Evolutionary conservation across 495 filamentous ascomycete species (phyloP).

Genomic region (Aspergillus homomorphus): DNA sequence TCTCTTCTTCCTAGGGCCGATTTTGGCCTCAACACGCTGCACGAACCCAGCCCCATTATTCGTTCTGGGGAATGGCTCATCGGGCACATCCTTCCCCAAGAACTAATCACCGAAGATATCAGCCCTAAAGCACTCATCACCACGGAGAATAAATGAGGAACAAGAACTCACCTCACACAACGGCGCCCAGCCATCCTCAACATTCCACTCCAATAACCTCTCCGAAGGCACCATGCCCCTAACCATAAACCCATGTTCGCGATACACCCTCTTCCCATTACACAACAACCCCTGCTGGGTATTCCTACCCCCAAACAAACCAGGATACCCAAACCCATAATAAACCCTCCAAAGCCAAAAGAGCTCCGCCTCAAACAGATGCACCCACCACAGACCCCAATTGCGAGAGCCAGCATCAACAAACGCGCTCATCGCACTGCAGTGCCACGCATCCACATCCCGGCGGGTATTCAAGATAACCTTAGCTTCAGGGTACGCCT

Average conservation of each 20-base stretch:
- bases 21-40: neutral
- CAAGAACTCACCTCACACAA: slow-evolving; percentile 43
- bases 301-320: neutral
- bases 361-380: slow-evolving; percentile 18
- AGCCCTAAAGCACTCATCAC: neutral
- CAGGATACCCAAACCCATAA: slow-evolving; percentile 2
- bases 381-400: slow-evolving; percentile 9
- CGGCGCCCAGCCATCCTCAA: slow-evolving; percentile 55
- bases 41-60: slow-evolving; percentile 1
- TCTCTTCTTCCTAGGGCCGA: neutral
- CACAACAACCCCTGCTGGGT: neutral
- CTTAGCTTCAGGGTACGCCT: slow-evolving; percentile 36
- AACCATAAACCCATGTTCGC: slow-evolving; percentile 24
- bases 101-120: too few species aligned
- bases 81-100: slow-evolving; percentile 7
- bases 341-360: slow-evolving; percentile 14
- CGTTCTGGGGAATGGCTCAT: slow-evolving; percentile 2
- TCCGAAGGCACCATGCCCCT: slow-evolving; percentile 34
- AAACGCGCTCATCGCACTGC: slow-evolving; percentile 31
- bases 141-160: neutral
- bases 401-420: neutral
- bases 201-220: slow-evolving; percentile 51
- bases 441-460: slow-evolving; percentile 14
- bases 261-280: slow-evolving; percentile 30
- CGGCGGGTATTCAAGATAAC: slow-evolving; percentile 10